These are phyloP conservation scores for Russula foetens DNA, from an alignment of 768 basidiomycete genomes.

Conservation along the genomic window DNA sequence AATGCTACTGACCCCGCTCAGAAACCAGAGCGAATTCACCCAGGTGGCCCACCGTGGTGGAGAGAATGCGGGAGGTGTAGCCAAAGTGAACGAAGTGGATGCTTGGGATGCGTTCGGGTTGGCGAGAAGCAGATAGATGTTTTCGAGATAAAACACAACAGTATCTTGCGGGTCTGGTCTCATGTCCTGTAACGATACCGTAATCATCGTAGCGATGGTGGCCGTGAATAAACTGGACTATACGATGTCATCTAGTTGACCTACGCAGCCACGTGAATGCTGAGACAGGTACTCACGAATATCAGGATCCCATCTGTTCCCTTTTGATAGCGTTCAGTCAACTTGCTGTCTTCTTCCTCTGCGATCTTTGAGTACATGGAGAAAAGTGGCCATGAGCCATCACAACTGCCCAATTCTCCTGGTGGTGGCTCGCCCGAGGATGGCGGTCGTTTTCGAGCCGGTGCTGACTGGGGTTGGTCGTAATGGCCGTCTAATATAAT, in stretches of 20 bases:
- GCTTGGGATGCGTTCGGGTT: not conserved
- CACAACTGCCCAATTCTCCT: not conserved
- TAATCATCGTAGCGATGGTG: constrained; percentile 5
- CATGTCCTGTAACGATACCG: constrained; percentile 3
- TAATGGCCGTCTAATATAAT: too few relatives aligned
- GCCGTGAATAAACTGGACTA: constrained; percentile 17
- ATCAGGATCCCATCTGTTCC: constrained; percentile 16
- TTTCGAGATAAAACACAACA: not conserved
- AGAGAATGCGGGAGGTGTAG: not conserved
- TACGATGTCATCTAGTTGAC: not conserved
- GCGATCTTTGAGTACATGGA: constrained; percentile 7
- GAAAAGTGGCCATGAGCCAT: constrained; percentile 3
- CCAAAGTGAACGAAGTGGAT: not conserved
- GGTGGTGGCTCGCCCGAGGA: too few relatives aligned
- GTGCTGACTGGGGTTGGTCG: too few relatives aligned
- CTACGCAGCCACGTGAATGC: too few relatives aligned
- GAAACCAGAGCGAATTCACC: constrained; percentile 6
- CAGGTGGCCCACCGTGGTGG: not conserved
- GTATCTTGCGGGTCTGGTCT: not conserved
- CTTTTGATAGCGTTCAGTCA: constrained; percentile 12
- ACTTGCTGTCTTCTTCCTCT: constrained; percentile 6
- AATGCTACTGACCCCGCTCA: not conserved
- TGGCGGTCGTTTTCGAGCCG: too few relatives aligned
- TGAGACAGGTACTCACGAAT: constrained; percentile 7
- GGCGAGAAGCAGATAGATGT: not conserved